phyloP scores from a whole-genome alignment of 2,329 filamentous ascomycete genomes.

The Colletotrichum lini region DNA sequence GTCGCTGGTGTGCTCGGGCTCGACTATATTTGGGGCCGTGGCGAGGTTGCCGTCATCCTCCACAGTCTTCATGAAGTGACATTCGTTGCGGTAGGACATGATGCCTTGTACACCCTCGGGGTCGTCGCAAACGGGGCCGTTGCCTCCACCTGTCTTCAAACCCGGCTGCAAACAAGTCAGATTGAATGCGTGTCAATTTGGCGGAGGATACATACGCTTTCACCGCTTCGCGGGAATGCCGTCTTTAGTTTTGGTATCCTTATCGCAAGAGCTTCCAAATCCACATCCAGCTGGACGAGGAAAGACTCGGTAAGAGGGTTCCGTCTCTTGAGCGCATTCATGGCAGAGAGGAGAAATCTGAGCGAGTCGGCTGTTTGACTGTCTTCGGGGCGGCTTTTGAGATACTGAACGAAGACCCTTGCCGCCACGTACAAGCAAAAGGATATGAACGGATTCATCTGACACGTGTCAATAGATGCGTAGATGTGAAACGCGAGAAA shows the following conservation, averaged over 20 bases:
- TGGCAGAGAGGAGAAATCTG: conserved; percentile 91
- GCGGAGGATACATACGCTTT: conserved; percentile 61
- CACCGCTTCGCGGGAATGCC: conserved; percentile 67
- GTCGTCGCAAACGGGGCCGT: conserved; percentile 52
- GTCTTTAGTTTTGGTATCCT: conserved; percentile 71
- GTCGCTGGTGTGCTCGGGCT: conserved; percentile 53
- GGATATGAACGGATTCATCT: conserved; percentile 97
- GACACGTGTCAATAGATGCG: conserved; percentile 44
- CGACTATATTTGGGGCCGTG: conserved; percentile 56
- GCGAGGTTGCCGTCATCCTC: conserved; percentile 59
- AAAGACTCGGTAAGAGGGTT: conserved; percentile 97
- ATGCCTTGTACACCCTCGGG: conserved; percentile 54
- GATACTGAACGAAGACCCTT: conserved; percentile 93
- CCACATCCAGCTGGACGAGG: conserved; percentile 91
- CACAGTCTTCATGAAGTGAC: conserved; percentile 57
- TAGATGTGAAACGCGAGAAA: neutral
- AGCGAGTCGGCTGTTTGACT: conserved; percentile 83
- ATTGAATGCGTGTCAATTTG: neutral
- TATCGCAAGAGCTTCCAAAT: conserved; percentile 81
- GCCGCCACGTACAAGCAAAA: conserved; percentile 98
- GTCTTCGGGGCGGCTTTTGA: conserved; percentile 94
- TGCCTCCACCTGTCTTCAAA: conserved; percentile 42
- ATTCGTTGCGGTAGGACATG: conserved; percentile 61
- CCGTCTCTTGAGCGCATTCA: conserved; percentile 88
- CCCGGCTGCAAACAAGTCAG: conserved; percentile 47